Evolutionary conservation across 805 yeast genomes (phyloP).

Genomic region (Lipomyces lipofer): DNA sequence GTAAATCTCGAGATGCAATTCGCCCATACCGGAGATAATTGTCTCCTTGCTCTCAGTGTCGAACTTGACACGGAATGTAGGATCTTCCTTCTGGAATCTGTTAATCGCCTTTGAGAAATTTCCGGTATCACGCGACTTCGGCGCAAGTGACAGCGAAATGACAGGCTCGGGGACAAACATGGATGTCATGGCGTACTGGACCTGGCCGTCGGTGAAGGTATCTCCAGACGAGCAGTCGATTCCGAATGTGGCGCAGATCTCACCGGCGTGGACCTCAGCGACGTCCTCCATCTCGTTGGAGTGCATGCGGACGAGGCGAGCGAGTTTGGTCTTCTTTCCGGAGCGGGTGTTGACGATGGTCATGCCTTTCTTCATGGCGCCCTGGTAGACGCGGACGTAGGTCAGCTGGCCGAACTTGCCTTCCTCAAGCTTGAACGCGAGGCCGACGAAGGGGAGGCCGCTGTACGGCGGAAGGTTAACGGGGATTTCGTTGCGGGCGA

Average conservation of each 20-base stretch:
- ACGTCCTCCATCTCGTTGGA: conserved; percentile 99
- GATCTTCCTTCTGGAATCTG: conserved; percentile 98
- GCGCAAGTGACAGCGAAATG: conserved; percentile 85
- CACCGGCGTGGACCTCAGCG: conserved; percentile 94
- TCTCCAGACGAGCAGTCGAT: conserved; percentile 99
- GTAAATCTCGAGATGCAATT: conserved; percentile 92
- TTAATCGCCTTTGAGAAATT: conserved; percentile 96
- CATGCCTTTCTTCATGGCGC: conserved; percentile 85
- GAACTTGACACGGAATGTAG: conserved; percentile 90
- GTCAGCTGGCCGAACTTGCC: conserved; percentile 98
- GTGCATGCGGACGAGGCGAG: conserved; percentile 97
- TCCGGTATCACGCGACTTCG: conserved; percentile 80
- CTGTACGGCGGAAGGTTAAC: conserved; percentile 74
- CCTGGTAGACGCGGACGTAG: conserved; percentile 95
- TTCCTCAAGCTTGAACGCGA: conserved; percentile 98
- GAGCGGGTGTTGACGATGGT: conserved; percentile 86
- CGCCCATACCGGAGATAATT: conserved; percentile 97
- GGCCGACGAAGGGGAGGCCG: conserved; percentile 81
- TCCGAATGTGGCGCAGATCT: conserved; percentile 98
- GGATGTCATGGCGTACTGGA: conserved; percentile 87
- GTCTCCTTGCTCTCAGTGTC: conserved; percentile 94
- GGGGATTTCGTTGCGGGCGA: conserved; percentile 59
- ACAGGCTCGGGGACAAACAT: conserved; percentile 99
- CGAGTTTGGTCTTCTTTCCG: conserved; percentile 89
- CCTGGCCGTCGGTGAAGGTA: conserved; percentile 84